Evolutionary conservation across 1,284 basidiomycete species (phyloP).

Genomic region (Schizophyllum amplum): DNA sequence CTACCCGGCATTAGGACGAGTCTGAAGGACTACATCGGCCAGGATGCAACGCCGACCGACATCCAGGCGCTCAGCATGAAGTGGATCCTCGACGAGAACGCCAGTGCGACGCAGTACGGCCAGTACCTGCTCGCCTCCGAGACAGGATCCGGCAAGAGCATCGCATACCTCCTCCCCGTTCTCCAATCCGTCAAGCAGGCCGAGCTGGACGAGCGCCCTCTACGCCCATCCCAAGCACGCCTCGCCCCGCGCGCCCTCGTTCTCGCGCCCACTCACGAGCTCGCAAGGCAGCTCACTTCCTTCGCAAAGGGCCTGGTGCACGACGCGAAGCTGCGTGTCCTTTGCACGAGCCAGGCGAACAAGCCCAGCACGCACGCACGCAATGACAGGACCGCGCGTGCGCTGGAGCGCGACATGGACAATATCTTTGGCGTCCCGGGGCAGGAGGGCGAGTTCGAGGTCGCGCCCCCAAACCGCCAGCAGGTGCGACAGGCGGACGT

Average conservation of each 20-base stretch:
- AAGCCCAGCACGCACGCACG: conserved; percentile 27
- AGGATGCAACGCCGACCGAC: conserved; percentile 50
- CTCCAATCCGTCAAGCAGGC: conserved; percentile 68
- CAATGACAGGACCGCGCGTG: conserved; percentile 21
- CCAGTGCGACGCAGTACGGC: conserved; percentile 2
- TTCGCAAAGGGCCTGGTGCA: conserved; percentile 74
- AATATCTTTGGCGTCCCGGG: background rate
- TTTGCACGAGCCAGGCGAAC: conserved; percentile 64
- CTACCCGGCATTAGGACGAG: conserved; percentile 51
- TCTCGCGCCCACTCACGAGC: conserved; percentile 82
- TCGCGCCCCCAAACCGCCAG: background rate
- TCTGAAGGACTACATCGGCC: conserved; percentile 48
- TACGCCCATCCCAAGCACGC: conserved; percentile 13
- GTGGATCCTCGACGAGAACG: conserved; percentile 25
- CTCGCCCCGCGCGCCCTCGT: conserved; percentile 70
- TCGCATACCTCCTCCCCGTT: conserved; percentile 83
- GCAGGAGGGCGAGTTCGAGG: conserved; percentile 9
- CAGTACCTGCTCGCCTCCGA: conserved; percentile 64
- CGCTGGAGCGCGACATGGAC: conserved; percentile 10
- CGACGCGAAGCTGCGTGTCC: conserved; percentile 63
- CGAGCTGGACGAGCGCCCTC: conserved; percentile 25
- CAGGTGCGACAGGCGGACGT: conserved; percentile 50
- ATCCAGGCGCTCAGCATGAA: conserved; percentile 70
- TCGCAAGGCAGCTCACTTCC: conserved; percentile 67
- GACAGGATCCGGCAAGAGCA: conserved; percentile 84